These are phyloP conservation scores for Acephala macrosclerotiorum DNA, from an alignment of 2,329 filamentous ascomycete genomes.

Conservation along the genomic window DNA sequence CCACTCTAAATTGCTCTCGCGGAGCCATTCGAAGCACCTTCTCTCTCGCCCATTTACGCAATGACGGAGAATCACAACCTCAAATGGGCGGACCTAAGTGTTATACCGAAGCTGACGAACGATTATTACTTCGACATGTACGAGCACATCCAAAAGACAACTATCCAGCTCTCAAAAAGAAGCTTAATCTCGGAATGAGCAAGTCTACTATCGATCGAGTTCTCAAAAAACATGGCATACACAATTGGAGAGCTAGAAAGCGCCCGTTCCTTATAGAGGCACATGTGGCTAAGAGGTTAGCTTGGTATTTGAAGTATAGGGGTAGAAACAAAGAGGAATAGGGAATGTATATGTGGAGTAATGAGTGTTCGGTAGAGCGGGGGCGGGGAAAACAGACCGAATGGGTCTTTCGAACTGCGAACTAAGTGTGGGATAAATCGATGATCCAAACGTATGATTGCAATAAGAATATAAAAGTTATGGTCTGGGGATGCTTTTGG, in stretches of 20 bases:
- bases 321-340: conserved; percentile 5
- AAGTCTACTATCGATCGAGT: conserved; percentile 2
- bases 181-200: neutral
- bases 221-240: conserved; percentile 5
- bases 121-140: too few species aligned
- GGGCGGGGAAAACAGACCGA: conserved; percentile 8
- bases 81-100: too few species aligned
- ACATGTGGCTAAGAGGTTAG: conserved; percentile 7
- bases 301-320: conserved; percentile 10
- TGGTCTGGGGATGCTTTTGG: too few species aligned
- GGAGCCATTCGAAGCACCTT: too few species aligned
- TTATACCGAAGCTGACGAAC: too few species aligned
- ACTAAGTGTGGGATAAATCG: too few species aligned
- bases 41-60: too few species aligned
- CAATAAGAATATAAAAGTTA: too few species aligned
- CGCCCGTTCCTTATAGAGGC: conserved; percentile 8
- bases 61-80: too few species aligned
- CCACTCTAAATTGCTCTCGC: too few species aligned
- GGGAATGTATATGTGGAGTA: conserved; percentile 16
- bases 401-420: neutral
- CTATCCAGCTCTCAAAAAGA: neutral
- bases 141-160: conserved; percentile 11
- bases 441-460: too few species aligned
- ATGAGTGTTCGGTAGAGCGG: conserved; percentile 16
- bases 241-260: conserved; percentile 8